Evolutionary conservation across 306 rosid genomes (phyloP), one percentile per base, ranked within the genome.

Genomic region (Begonia fuchsioides): DNA sequence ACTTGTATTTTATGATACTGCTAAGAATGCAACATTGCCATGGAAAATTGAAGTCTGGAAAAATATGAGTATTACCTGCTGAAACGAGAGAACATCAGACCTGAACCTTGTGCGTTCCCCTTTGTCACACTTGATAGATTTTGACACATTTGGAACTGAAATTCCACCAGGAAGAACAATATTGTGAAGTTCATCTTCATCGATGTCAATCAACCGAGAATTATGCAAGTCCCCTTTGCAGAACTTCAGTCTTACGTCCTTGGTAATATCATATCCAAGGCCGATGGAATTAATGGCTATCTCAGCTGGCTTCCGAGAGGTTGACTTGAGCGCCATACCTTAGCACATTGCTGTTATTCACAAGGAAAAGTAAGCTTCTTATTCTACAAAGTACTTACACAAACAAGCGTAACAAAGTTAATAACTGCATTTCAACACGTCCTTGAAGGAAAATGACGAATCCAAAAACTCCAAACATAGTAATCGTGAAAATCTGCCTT

Each of bases 11-110:
- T 26, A 26, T 26, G 32, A 20, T 20, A 20, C 32, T 3, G 5
- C 6, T 20, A 20, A 20, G 32, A 7, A 20, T 20, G 32, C 32
- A 20, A 20, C 32, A 20, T 20, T 20, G 6, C 32, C 32, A 20
- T 20, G 32, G 6, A 20, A 20, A 20, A 3, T 3, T 20, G 3
- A 0, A 20, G 6, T 5, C 6, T 7, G 6, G 32, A 7, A 20
- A 20, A 20, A 20, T 2, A 20, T 20, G 35, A 5, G 35, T 4
- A 26, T 5, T 73, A 87, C 96, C 96, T 90, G 97, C 51, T 90
- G 97, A 69, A 90, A 90, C 59, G 95, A 68, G 50, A 90, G 87
- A 67, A 81, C 92, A 59, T 90, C 97, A 55, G 97, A 90, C 82
- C 93, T 79, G 68, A 90, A 90, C 67, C 95, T 68, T 0, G 84